A percentile compares a stretch with the other conserved stretches of the same genome.
Conservation (phyloP, 2,329 filamentous ascomycete species). For the Septoria linicola region DNA sequence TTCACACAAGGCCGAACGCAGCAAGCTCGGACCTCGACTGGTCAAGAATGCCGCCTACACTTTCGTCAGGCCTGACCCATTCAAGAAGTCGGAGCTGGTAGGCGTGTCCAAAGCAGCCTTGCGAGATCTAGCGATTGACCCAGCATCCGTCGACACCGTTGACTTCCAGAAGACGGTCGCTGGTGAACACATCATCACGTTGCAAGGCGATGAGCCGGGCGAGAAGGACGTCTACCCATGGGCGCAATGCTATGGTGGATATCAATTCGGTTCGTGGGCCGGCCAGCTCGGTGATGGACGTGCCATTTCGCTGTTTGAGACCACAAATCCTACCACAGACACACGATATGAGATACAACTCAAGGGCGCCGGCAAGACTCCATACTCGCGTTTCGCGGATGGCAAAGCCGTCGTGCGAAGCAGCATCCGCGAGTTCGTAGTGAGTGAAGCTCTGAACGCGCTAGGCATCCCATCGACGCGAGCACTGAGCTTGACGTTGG, state of each 20-base stretch:
- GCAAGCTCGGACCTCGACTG: slow-evolving; percentile 73
- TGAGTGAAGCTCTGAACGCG: slow-evolving; percentile 84
- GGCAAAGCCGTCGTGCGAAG: slow-evolving; percentile 90
- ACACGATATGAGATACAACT: slow-evolving; percentile 84
- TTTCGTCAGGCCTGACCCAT: slow-evolving; percentile 78
- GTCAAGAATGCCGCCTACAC: slow-evolving; percentile 86
- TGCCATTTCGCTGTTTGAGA: slow-evolving; percentile 91
- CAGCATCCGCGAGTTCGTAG: slow-evolving; percentile 90
- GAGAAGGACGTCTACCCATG: slow-evolving; percentile 83
- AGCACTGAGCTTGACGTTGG: slow-evolving; percentile 76
- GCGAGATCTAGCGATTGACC: slow-evolving; percentile 72
- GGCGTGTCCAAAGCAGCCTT: slow-evolving; percentile 77
- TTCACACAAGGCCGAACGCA: slow-evolving; percentile 78
- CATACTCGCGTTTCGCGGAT: slow-evolving; percentile 94
- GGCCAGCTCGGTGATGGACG: slow-evolving; percentile 93
- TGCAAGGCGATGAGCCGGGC: slow-evolving; percentile 59
- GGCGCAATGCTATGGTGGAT: slow-evolving; percentile 95
- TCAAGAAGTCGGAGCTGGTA: slow-evolving; percentile 73
- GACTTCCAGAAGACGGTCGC: slow-evolving; percentile 76
- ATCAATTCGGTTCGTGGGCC: slow-evolving; percentile 75
- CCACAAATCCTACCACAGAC: slow-evolving; percentile 70
- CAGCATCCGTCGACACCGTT: slow-evolving; percentile 65
- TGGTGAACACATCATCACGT: slow-evolving; percentile 79
- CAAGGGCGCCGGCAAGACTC: slow-evolving; percentile 89
- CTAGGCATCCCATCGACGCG: slow-evolving; percentile 83